phyloP scores from a whole-genome alignment of 257 asterid species.

The Penstemon davidsonii region DNA sequence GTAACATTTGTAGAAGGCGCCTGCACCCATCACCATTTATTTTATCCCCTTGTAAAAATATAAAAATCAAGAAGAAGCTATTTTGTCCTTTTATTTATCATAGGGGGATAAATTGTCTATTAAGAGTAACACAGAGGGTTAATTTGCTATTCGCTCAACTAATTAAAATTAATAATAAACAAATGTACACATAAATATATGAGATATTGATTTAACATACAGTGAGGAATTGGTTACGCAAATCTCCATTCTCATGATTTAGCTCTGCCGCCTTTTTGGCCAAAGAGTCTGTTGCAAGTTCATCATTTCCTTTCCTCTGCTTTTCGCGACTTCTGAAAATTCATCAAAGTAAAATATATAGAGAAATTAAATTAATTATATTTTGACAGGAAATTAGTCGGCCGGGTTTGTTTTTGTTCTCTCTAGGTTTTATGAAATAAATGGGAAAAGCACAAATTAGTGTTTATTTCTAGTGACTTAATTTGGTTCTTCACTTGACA shows the following conservation, averaged over 20 bases:
- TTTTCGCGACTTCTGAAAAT: constrained; percentile 42
- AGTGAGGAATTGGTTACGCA: constrained; percentile 34
- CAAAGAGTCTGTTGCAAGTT: constrained; percentile 24
- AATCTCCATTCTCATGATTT: constrained; percentile 30
- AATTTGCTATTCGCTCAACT: too few species aligned
- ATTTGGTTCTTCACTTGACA: too few species aligned
- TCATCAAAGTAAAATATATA: constrained; percentile 3
- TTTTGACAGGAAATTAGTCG: too few species aligned
- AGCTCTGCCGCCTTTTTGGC: constrained; percentile 25
- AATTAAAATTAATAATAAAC: too few species aligned
- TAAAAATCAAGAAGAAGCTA: background rate
- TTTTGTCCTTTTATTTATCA: background rate
- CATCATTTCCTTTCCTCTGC: constrained; percentile 35
- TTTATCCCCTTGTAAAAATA: background rate
- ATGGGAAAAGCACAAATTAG: too few species aligned
- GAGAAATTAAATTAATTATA: background rate
- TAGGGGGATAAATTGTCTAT: too few species aligned
- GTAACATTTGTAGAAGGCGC: background rate
- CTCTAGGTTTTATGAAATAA: too few species aligned
- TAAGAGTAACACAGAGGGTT: too few species aligned
- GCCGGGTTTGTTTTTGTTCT: too few species aligned
- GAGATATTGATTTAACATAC: constrained; percentile 28
- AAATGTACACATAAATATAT: too few species aligned
- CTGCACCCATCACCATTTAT: background rate
- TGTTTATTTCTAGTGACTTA: too few species aligned